These are phyloP conservation scores for Tricholoma flavovirens DNA, from an alignment of 768 basidiomycete species.

Conservation along the genomic window DNA sequence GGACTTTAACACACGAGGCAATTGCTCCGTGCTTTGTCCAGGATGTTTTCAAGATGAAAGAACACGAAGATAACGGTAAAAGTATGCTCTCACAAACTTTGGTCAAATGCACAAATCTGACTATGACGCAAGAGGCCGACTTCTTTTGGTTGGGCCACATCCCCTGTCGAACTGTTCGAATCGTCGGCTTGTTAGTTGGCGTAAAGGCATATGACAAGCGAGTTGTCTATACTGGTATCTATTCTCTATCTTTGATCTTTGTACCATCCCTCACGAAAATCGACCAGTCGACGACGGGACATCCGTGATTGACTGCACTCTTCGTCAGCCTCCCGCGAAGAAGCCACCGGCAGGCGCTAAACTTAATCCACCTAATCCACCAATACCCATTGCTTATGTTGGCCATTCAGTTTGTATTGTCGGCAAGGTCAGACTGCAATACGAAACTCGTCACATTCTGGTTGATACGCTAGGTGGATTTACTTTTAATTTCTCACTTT, in stretches of 20 bases:
- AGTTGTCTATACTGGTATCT: slow-evolving; percentile 53
- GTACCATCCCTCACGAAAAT: not conserved
- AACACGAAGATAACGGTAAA: slow-evolving; percentile 27
- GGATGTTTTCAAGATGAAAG: slow-evolving; percentile 46
- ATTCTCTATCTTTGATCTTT: not conserved
- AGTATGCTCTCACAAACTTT: not conserved
- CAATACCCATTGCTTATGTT: slow-evolving; percentile 35
- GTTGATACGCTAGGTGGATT: slow-evolving; percentile 45
- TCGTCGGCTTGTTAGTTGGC: slow-evolving; percentile 64
- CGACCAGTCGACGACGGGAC: slow-evolving; percentile 75
- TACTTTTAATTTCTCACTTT: not conserved
- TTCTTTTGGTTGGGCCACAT: slow-evolving; percentile 69
- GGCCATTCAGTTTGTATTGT: slow-evolving; percentile 42
- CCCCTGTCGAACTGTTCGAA: slow-evolving; percentile 58
- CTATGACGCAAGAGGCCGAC: slow-evolving; percentile 38
- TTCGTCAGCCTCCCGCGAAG: slow-evolving; percentile 27
- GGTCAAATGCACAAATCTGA: not conserved
- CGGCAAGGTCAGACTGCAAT: slow-evolving; percentile 38
- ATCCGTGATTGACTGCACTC: slow-evolving; percentile 61
- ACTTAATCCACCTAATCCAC: slow-evolving; percentile 13
- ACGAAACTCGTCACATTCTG: slow-evolving; percentile 39
- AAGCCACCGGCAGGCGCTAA: slow-evolving; percentile 7
- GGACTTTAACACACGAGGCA: slow-evolving; percentile 54
- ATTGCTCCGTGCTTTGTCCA: slow-evolving; percentile 49
- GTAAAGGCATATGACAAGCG: slow-evolving; percentile 54